phyloP scores from a whole-genome alignment of 2,329 filamentous ascomycete genomes.

The Trichoderma sp. region DNA sequence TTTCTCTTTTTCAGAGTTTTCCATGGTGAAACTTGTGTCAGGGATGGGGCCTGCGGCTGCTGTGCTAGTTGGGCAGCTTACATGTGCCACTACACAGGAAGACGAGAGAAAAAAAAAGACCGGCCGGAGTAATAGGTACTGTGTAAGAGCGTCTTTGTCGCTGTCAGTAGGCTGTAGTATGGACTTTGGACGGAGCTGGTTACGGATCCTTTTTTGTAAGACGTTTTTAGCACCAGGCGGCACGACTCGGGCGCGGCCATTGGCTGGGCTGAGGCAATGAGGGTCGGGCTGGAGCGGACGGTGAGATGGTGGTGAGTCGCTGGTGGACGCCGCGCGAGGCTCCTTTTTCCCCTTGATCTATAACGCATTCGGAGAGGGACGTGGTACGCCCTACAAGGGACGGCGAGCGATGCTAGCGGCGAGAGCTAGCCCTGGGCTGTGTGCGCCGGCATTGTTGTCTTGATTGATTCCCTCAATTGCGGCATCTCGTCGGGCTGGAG shows the following conservation, averaged over 20 bases:
- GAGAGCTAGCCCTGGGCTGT: not conserved
- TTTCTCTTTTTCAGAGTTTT: not conserved
- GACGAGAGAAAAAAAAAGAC: not conserved
- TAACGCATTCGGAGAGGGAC: constrained; percentile 10
- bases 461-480: not conserved
- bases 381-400: not conserved
- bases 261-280: constrained; percentile 14
- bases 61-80: not conserved
- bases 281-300: constrained; percentile 3
- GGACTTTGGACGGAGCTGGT: not conserved
- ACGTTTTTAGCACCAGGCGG: not conserved
- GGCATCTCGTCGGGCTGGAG: not conserved
- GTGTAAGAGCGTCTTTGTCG: constrained; percentile 1
- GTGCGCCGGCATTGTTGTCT: not conserved
- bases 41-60: not conserved
- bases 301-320: constrained; percentile 18
- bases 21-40: constrained; percentile 5
- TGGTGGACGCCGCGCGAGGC: constrained; percentile 24
- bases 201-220: constrained; percentile 14
- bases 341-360: constrained; percentile 23
- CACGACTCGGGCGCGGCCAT: constrained; percentile 3
- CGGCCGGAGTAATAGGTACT: not conserved
- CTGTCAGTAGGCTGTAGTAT: not conserved
- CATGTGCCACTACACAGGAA: not conserved
- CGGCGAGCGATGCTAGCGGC: constrained; percentile 10